Evolutionary conservation across 2,329 filamentous ascomycete species (phyloP).

Genomic region (Diplodia intermedia): DNA sequence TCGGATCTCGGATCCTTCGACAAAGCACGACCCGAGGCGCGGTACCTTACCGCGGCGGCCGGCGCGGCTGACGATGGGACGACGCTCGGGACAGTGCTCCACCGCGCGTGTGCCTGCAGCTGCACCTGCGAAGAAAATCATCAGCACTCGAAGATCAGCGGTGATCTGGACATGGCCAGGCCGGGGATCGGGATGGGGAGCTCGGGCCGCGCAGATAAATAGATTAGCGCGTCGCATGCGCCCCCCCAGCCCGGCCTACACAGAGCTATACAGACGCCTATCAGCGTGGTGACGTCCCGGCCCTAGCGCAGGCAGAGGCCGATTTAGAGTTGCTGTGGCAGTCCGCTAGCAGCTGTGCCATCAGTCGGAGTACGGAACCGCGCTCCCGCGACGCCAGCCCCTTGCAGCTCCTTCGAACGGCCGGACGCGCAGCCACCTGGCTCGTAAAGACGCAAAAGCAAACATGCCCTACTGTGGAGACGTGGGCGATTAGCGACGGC

Average conservation of each 20-base stretch:
- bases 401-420: neutral
- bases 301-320: neutral
- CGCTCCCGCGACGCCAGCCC: neutral
- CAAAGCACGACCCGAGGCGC: neutral
- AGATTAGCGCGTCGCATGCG: conserved; percentile 3
- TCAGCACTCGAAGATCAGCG: neutral
- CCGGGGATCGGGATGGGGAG: conserved; percentile 2
- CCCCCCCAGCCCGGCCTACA: neutral
- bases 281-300: neutral
- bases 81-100: neutral
- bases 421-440: neutral
- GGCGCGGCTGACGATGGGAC: neutral
- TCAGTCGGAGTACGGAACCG: neutral
- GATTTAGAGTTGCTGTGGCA: neutral
- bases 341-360: neutral
- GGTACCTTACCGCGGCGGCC: neutral
- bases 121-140: neutral
- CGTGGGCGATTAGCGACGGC: neutral
- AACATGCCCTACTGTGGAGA: neutral
- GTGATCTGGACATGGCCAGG: neutral
- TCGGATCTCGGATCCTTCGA: conserved; percentile 1
- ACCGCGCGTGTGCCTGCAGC: neutral
- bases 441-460: neutral
- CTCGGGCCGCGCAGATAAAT: conserved; percentile 2
- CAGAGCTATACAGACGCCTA: neutral